These are phyloP conservation scores for Cryptosporidium canis DNA, from an alignment of 169 alveolate species.

Conservation along the genomic window DNA sequence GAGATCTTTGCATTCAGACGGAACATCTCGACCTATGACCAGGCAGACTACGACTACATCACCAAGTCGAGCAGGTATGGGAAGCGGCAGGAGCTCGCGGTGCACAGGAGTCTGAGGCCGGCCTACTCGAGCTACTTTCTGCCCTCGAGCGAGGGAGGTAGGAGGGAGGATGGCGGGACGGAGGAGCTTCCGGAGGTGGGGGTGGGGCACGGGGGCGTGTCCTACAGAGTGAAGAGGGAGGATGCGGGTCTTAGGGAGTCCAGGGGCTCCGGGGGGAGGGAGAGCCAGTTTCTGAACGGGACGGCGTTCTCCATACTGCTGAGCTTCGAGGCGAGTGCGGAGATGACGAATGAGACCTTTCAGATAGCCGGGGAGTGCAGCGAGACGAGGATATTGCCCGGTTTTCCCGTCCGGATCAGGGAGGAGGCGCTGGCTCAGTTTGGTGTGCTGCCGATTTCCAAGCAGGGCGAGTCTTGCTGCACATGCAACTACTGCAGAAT, in stretches of 20 bases:
- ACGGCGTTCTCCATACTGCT: conserved; percentile 49
- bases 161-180: neutral
- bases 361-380: conserved; percentile 22
- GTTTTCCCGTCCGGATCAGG: conserved; percentile 33
- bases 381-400: conserved; percentile 58
- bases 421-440: neutral
- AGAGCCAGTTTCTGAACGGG: conserved; percentile 3
- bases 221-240: neutral
- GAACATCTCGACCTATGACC: conserved; percentile 42
- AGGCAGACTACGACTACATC: conserved; percentile 56
- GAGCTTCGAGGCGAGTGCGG: neutral
- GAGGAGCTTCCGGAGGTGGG: neutral
- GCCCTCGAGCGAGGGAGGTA: neutral
- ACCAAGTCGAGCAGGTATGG: conserved; percentile 63
- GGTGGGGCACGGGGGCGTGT: neutral
- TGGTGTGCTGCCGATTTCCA: neutral
- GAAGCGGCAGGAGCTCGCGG: conserved; percentile 39
- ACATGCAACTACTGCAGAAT: conserved; percentile 39
- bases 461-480: neutral
- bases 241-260: neutral
- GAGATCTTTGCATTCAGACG: conserved; percentile 40
- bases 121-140: neutral
- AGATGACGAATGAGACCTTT: conserved; percentile 16
- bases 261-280: neutral
- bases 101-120: conserved; percentile 4